phyloP scores from a whole-genome alignment of 192 early-diverging fungal genomes.

The Coemansia sp. region DNA sequence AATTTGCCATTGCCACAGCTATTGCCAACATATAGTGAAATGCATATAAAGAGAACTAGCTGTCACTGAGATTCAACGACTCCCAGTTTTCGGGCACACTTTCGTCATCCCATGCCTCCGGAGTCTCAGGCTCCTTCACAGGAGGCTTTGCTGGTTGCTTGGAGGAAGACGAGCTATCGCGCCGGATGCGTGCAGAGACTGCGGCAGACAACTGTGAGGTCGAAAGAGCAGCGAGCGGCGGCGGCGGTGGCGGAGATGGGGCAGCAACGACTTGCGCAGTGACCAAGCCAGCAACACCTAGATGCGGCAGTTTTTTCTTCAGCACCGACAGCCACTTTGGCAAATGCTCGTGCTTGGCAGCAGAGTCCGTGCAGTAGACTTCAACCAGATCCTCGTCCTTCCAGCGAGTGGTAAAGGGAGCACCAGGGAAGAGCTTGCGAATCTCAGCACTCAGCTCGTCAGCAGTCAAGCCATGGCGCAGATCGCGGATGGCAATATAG shows the following conservation, averaged over 20 bases:
- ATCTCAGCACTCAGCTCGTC: slow-evolving; percentile 44
- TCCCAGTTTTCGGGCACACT: slow-evolving; percentile 52
- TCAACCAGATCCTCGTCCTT: slow-evolving; percentile 39
- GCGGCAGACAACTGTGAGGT: not conserved
- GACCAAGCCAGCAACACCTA: slow-evolving; percentile 42
- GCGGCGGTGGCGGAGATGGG: not conserved
- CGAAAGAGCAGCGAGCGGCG: too few species aligned
- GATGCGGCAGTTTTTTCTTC: slow-evolving; percentile 35
- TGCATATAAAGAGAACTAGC: slow-evolving; percentile 1
- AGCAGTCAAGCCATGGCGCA: slow-evolving; percentile 43
- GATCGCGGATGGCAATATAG: slow-evolving; percentile 37
- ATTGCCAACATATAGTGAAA: slow-evolving; percentile 41
- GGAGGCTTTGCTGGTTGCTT: not conserved
- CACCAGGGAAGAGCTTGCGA: slow-evolving; percentile 19
- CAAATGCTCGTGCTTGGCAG: slow-evolving; percentile 29
- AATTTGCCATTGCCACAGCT: slow-evolving; percentile 91
- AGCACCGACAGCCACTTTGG: slow-evolving; percentile 42
- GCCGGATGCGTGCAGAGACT: not conserved
- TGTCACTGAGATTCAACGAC: slow-evolving; percentile 26
- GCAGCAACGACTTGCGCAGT: slow-evolving; percentile 8
- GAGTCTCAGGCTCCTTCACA: not conserved
- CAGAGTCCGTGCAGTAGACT: slow-evolving; percentile 35
- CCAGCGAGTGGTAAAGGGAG: slow-evolving; percentile 35
- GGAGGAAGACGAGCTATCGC: not conserved
- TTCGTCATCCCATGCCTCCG: slow-evolving; percentile 17